Conservation (phyloP, 257 asterid genomes). For the Gentiana macrophylla region DNA sequence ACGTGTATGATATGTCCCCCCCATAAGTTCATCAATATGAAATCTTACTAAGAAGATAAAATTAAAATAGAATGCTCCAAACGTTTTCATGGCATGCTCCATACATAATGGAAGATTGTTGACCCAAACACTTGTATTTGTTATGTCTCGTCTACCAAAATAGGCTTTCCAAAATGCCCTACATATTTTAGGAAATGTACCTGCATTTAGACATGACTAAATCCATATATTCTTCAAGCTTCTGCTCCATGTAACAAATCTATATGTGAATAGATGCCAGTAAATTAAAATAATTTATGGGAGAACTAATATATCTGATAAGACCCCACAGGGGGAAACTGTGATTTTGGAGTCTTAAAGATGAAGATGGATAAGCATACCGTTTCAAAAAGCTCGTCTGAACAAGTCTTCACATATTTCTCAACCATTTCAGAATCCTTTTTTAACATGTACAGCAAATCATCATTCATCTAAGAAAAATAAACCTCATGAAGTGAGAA, state of each 20-base stretch:
- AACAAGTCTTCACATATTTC: constrained; percentile 32
- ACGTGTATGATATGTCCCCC: no score
- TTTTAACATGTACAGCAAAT: constrained; percentile 43
- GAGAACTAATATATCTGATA: not conserved
- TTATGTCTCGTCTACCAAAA: no score
- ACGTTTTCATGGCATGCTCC: no score
- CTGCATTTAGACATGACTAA: constrained; percentile 53
- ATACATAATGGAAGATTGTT: no score
- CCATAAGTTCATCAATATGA: no score
- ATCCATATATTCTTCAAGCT: constrained; percentile 56
- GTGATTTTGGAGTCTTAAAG: not conserved
- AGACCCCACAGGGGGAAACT: not conserved
- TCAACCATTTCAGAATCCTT: constrained; percentile 45
- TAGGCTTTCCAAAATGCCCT: no score
- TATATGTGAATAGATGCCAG: constrained; percentile 13
- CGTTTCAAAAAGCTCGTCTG: constrained; percentile 29
- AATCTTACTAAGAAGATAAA: no score
- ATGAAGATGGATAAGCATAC: constrained; percentile 18
- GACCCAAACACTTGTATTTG: no score
- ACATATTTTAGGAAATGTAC: constrained; percentile 18
- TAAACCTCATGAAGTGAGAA: not conserved
- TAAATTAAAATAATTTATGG: not conserved
- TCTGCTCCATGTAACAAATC: constrained; percentile 69
- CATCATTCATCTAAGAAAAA: constrained; percentile 39
- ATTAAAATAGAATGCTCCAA: no score